Base-by-base conservation (phyloP, 2,329 filamentous ascomycete species). In the Annulohypoxylon truncatum region DNA sequence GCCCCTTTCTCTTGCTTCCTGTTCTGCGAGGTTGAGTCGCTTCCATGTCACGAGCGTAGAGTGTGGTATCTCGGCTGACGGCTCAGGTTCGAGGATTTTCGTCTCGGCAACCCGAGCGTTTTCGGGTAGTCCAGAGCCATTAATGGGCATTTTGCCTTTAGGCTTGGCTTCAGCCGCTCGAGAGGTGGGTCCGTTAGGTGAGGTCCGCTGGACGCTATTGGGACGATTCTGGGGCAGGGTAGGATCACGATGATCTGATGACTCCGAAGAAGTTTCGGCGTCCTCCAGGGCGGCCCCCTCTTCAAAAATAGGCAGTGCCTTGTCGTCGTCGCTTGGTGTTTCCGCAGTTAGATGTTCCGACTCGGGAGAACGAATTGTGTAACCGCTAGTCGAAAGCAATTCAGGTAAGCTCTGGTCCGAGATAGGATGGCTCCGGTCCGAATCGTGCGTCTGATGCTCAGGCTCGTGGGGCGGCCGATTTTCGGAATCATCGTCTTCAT, bases 141-240 rank as follows among this genome's bases (percentile, higher is more conserved):
- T 51, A 22, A 12, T 10, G 8, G n/a, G 28, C 10, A 6, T 55
- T 20, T 52, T 46, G 2, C n/a, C 40, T 40, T 46, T 22, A 13
- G 59, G 24, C 3, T 53, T 40, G 29, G 31, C 31, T 9, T 53
- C 42, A 28, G 15, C 33, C 28, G 29, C 6, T 29, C 26, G 33
- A 18, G 55, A 33, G 15, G 22, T 42, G 13, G 24, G 24, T 26
- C 12, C 15, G 24, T 64, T 33, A 33, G 10, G 66, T 68, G 13
- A 73, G 70, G 67, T 59, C 5, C 66, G 61, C 20, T 72, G 70
- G 0, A 72, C 66, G 29, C 77, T 81, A 68, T 90, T 86, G n/a
- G 89, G 89, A 4, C 87, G 84, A 73, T 91, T 91, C 71, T 92
- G 90, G 7, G 90, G 90, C 76, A 92, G 81, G 0, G 89, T 92